Conservation (phyloP, 2,329 filamentous ascomycete genomes). For the Talaromyces sp. region DNA sequence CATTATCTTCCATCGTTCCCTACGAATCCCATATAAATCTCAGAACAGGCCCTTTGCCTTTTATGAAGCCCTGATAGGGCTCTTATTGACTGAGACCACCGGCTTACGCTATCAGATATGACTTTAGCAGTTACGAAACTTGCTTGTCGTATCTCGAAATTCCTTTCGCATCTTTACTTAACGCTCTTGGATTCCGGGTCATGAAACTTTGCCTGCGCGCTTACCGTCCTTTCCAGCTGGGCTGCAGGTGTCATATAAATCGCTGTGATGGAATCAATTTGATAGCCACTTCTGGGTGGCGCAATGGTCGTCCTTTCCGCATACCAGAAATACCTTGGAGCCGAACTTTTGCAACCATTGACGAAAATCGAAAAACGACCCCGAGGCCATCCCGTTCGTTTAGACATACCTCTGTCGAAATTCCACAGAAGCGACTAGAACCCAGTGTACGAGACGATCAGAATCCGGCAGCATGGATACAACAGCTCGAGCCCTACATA, state of each 20-base stretch:
- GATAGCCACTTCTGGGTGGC: background rate
- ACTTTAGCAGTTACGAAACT: conserved; percentile 22
- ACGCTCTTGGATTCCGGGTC: conserved; percentile 33
- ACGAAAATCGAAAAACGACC: background rate
- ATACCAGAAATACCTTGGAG: conserved; percentile 4
- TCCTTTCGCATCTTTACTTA: conserved; percentile 24
- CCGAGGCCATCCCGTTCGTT: background rate
- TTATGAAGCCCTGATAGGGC: conserved; percentile 9
- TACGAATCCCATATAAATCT: background rate
- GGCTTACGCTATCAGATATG: conserved; percentile 22
- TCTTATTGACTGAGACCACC: background rate
- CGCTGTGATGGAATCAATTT: conserved; percentile 13
- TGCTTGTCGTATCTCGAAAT: conserved; percentile 29
- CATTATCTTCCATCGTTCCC: background rate
- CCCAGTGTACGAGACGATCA: conserved; percentile 18
- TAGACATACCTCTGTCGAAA: background rate
- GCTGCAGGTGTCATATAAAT: conserved; percentile 26
- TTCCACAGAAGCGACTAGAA: background rate
- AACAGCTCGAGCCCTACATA: conserved; percentile 33
- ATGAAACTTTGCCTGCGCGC: conserved; percentile 41
- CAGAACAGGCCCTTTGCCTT: background rate
- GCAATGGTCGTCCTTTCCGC: background rate
- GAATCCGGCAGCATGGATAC: conserved; percentile 33
- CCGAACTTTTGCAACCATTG: conserved; percentile 10
- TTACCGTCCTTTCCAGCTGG: conserved; percentile 34